Evolutionary conservation across 495 filamentous ascomycete species (phyloP).

Genomic region (Aspergillus nidulans): DNA sequence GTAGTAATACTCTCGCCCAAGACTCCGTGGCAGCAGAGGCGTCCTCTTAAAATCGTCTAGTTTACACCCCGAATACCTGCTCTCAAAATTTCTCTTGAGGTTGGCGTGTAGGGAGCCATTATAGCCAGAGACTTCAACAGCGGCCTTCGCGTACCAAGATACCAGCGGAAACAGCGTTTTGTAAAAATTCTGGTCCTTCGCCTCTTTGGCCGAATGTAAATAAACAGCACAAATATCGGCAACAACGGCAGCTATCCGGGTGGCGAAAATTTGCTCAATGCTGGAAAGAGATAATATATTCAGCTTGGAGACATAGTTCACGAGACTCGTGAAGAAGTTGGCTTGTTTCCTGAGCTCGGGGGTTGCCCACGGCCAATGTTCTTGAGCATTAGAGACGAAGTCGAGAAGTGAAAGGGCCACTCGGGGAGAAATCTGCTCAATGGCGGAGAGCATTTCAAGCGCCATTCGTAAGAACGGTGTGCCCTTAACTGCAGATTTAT

Average conservation of each 20-base stretch:
- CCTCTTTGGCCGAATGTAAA: conserved; percentile 73
- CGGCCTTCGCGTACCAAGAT: conserved; percentile 69
- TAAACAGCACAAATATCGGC: conserved; percentile 90
- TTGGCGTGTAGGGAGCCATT: conserved; percentile 82
- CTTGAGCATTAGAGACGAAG: conserved; percentile 80
- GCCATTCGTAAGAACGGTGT: conserved; percentile 70
- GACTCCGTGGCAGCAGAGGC: conserved; percentile 49
- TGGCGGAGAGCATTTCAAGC: conserved; percentile 64
- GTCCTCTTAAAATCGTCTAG: conserved; percentile 76
- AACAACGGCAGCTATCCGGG: conserved; percentile 72
- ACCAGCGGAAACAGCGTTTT: conserved; percentile 67
- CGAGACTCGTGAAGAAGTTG: conserved; percentile 63
- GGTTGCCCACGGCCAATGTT: conserved; percentile 90
- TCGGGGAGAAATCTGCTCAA: conserved; percentile 57
- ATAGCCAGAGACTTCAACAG: conserved; percentile 68
- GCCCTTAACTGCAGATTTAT: conserved; percentile 38
- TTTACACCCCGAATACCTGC: conserved; percentile 64
- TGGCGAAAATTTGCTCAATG: conserved; percentile 47
- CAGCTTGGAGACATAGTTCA: conserved; percentile 62
- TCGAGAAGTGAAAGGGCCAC: conserved; percentile 71
- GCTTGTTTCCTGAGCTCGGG: conserved; percentile 68
- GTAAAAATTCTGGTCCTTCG: conserved; percentile 59
- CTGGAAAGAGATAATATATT: conserved; percentile 44
- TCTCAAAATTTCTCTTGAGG: conserved; percentile 77
- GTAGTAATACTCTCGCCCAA: conserved; percentile 79